Percentiles rank a stretch among this genome's conserved stretches.
Evolutionary conservation across 2,329 filamentous ascomycete genomes (phyloP).

Genomic region (Neocatenulostroma microsporum): DNA sequence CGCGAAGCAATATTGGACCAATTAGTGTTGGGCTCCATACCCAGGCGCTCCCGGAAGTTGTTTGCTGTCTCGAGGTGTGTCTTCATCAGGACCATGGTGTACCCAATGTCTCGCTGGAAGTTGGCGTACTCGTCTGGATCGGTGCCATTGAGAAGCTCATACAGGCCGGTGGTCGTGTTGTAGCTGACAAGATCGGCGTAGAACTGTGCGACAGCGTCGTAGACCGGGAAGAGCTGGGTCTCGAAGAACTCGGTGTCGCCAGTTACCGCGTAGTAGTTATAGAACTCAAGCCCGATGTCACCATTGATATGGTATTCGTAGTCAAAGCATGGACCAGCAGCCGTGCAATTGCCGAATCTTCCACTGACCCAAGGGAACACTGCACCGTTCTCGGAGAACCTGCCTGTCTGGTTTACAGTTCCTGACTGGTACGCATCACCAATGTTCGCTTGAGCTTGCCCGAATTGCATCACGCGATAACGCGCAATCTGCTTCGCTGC

Average conservation of each 20-base stretch:
- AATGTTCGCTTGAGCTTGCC: slow-evolving; percentile 54
- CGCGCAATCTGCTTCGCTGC: slow-evolving; percentile 57
- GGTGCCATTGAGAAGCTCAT: slow-evolving; percentile 55
- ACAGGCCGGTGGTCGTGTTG: slow-evolving; percentile 49
- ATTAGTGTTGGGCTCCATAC: slow-evolving; percentile 47
- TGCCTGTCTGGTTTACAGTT: slow-evolving; percentile 42
- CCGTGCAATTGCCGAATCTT: slow-evolving; percentile 60
- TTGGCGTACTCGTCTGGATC: slow-evolving; percentile 68
- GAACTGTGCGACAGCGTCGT: slow-evolving; percentile 55
- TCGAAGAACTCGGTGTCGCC: slow-evolving; percentile 52
- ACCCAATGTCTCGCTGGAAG: slow-evolving; percentile 57
- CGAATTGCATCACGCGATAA: slow-evolving; percentile 52
- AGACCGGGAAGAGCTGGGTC: slow-evolving; percentile 52
- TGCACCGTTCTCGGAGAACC: slow-evolving; percentile 52
- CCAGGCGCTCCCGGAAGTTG: slow-evolving; percentile 49
- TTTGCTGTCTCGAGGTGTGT: slow-evolving; percentile 52
- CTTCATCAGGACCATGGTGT: slow-evolving; percentile 56
- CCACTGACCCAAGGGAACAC: slow-evolving; percentile 63
- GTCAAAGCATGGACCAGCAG: slow-evolving; percentile 55
- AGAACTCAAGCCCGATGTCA: slow-evolving; percentile 56
- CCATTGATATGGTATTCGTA: slow-evolving; percentile 67
- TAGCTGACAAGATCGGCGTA: slow-evolving; percentile 53
- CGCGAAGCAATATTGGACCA: slow-evolving; percentile 51
- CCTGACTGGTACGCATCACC: slow-evolving; percentile 45
- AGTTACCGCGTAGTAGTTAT: slow-evolving; percentile 54